These are phyloP conservation scores for Heteromeles arbutifolia DNA, from an alignment of 306 rosid genomes.

Conservation along the genomic window DNA sequence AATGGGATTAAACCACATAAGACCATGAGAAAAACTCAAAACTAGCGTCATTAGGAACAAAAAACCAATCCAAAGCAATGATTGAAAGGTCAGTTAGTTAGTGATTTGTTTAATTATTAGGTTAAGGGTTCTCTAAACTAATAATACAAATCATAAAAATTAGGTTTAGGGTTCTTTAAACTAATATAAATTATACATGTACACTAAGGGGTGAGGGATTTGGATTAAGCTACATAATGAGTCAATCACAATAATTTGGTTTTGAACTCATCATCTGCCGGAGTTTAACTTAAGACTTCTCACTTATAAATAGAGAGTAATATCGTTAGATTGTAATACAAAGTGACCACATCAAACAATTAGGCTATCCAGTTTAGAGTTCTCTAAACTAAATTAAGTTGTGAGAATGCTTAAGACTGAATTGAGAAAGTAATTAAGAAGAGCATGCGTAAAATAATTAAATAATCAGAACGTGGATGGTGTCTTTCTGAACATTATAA, in stretches of 20 bases:
- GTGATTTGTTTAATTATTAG: conserved; percentile 19
- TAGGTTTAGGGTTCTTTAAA: no score
- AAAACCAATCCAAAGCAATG: conserved; percentile 26
- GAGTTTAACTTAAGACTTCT: neutral
- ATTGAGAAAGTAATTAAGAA: neutral
- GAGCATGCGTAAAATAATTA: neutral
- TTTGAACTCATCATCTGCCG: neutral
- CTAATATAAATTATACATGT: no score
- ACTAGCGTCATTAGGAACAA: neutral
- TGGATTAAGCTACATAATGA: no score
- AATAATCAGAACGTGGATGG: conserved; percentile 54
- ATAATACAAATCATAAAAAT: no score
- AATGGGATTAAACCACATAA: conserved; percentile 20
- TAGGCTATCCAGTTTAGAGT: neutral
- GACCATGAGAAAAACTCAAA: conserved; percentile 6
- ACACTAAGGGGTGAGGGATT: no score
- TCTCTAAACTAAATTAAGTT: neutral
- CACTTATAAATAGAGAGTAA: neutral
- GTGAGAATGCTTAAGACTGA: conserved; percentile 20
- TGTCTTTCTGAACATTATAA: conserved; percentile 33
- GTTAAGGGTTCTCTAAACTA: neutral
- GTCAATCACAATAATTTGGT: neutral
- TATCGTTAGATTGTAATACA: no score
- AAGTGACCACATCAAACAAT: neutral
- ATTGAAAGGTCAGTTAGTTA: conserved; percentile 28